These are phyloP conservation scores for Melocanna baccifera DNA, from an alignment of 176 grass and related monocot genomes.

Conservation along the genomic window DNA sequence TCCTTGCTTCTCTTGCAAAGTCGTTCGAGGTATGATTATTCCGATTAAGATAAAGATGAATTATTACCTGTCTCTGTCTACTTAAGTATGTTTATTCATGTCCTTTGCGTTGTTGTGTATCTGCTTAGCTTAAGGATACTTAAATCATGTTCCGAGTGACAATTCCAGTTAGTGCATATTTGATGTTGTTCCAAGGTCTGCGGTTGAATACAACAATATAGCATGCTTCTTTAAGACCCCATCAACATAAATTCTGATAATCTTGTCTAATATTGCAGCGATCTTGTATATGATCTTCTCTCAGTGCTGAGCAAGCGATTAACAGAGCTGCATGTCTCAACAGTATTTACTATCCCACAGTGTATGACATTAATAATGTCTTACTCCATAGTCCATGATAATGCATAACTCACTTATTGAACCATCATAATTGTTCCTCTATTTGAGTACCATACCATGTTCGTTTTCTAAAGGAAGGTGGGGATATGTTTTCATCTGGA, in stretches of 20 bases:
- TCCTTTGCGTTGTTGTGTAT: too few relatives aligned
- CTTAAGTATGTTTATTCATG: too few relatives aligned
- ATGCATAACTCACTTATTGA: not conserved
- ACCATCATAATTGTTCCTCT: conserved; percentile 4
- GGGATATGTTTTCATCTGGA: conserved; percentile 24
- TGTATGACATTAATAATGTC: conserved; percentile 52
- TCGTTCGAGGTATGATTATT: conserved; percentile 69
- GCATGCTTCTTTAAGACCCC: conserved; percentile 9
- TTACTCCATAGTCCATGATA: conserved; percentile 12
- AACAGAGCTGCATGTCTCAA: conserved; percentile 80
- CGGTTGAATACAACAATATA: conserved; percentile 17
- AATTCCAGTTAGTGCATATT: conserved; percentile 36
- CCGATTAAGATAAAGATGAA: not conserved
- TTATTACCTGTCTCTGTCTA: not conserved
- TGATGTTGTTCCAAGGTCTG: conserved; percentile 76
- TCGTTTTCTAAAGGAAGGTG: not conserved
- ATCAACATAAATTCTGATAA: conserved; percentile 22
- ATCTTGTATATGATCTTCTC: conserved; percentile 87
- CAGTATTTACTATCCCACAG: conserved; percentile 65
- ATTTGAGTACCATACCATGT: not conserved
- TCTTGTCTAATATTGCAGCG: conserved; percentile 40
- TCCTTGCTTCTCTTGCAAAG: conserved; percentile 70
- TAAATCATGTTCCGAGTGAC: not conserved
- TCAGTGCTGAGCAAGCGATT: conserved; percentile 60
- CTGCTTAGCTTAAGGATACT: too few relatives aligned